phyloP scores from a whole-genome alignment of 2,329 filamentous ascomycete species.

The Chaetoscypha palmicola region DNA sequence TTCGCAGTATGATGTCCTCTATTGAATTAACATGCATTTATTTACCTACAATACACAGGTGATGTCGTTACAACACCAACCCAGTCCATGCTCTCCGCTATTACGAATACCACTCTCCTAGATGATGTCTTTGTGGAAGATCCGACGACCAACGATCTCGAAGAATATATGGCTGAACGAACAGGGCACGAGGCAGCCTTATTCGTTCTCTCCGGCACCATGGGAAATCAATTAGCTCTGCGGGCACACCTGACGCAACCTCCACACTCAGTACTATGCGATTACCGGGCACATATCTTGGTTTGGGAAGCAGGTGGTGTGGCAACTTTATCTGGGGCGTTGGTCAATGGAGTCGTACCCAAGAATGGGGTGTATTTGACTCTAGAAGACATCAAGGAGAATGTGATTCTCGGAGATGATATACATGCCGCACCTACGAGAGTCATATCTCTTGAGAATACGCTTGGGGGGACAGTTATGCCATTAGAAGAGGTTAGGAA shows the following conservation, averaged over 20 bases:
- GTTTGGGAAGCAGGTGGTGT: conserved; percentile 60
- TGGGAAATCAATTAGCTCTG: conserved; percentile 86
- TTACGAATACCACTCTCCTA: conserved; percentile 64
- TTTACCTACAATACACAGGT: conserved; percentile 33
- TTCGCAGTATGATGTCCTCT: conserved; percentile 25
- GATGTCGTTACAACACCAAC: conserved; percentile 73
- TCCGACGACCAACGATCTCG: conserved; percentile 66
- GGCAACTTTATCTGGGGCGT: conserved; percentile 62
- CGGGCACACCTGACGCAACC: conserved; percentile 71
- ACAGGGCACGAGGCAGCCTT: conserved; percentile 70
- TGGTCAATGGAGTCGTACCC: conserved; percentile 59
- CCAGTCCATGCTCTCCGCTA: conserved; percentile 71
- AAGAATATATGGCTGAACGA: conserved; percentile 65
- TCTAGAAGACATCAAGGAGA: conserved; percentile 56
- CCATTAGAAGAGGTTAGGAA: conserved; percentile 63
- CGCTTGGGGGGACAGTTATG: conserved; percentile 70
- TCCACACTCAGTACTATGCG: conserved; percentile 73
- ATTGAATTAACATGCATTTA: background rate
- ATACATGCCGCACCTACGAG: conserved; percentile 74
- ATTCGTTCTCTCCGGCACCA: conserved; percentile 82
- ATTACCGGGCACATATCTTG: conserved; percentile 71
- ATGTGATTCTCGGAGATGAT: conserved; percentile 58
- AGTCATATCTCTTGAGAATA: conserved; percentile 81
- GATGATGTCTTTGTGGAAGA: conserved; percentile 85
- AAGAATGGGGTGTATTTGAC: conserved; percentile 59